Base-by-base conservation (phyloP, 2,329 filamentous ascomycete genomes). In the Phymatotrichopsis omnivora region DNA sequence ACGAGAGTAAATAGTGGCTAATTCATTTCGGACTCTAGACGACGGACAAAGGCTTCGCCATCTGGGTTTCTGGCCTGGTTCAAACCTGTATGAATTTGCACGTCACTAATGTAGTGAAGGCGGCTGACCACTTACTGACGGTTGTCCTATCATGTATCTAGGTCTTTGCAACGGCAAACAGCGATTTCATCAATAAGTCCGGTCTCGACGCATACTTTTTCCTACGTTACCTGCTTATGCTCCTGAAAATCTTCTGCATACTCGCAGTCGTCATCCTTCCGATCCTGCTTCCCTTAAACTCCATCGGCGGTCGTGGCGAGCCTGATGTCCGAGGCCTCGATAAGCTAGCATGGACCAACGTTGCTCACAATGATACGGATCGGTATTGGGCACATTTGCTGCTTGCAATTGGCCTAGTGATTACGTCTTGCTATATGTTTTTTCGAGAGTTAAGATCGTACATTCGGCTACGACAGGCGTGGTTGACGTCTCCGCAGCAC, bases 131-230 rank as follows among this genome's bases (percentile, higher is more conserved):
- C 14, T 24, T 4, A 10, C 5, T 22, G 10, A 11, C 25, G n/a
- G n/a, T n/a, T n/a, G n/a, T 23, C 16, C 35, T n/a, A 37, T 22
- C 41, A 31, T 35, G 11, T 22, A 10, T 17, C 33, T 49, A 55
- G 52, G 52, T 68, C 54, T 93, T 71, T 70, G 83, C 67, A 63
- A 78, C 67, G 67, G 84, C 67, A 63, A 76, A 69, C 74, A 84
- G 84, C 10, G 85, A 93, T 57, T 77, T 98, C 56, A 93, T 98
- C 58, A 81, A 89, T 42, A 93, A 95, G 64, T 95, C 89, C 57
- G 91, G 91, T 14, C 74, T 98, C 7, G 91, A 98, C 62, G 86
- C 89, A 59, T 98, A 94, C 66, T 94, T 96, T 68, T 98, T 98
- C 63, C 72, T 98, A 1, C 82, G 93, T 52, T 98, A 94, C 60